A percentile compares a stretch with the other conserved stretches of the same genome.
These are phyloP conservation scores for Salix dunnii DNA, from an alignment of 345 rosid species.

Conservation along the genomic window DNA sequence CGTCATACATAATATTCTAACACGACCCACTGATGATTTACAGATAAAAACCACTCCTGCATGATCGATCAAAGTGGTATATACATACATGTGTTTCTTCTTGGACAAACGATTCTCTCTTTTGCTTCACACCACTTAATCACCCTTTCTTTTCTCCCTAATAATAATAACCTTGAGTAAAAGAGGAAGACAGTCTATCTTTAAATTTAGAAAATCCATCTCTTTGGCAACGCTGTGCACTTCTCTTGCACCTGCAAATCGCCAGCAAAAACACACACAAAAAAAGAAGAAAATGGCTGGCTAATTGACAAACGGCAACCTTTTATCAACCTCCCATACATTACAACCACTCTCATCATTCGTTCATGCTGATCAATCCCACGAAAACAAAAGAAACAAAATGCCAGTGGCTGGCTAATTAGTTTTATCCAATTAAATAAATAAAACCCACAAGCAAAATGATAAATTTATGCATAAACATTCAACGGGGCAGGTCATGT, in stretches of 20 bases:
- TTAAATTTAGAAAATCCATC: background rate
- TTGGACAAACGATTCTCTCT: conserved; percentile 22
- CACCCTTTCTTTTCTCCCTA: conserved; percentile 1
- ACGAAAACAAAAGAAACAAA: background rate
- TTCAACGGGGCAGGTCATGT: background rate
- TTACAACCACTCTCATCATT: background rate
- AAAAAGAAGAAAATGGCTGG: no score
- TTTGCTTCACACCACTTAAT: conserved; percentile 8
- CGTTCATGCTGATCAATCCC: background rate
- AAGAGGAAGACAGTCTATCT: conserved; percentile 13
- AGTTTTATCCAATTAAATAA: background rate
- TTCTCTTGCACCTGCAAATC: background rate
- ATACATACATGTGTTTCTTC: background rate
- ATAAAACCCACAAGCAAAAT: background rate
- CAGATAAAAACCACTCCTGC: background rate
- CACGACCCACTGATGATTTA: conserved; percentile 2
- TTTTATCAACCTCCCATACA: no score
- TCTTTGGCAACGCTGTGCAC: background rate
- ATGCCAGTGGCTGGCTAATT: background rate
- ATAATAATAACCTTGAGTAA: background rate
- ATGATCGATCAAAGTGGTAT: conserved; percentile 15
- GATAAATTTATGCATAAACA: background rate
- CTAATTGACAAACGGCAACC: no score
- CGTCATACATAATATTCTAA: conserved; percentile 5
- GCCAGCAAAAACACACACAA: no score